phyloP scores from a whole-genome alignment of 495 filamentous ascomycete species.

The Monascus purpureus region DNA sequence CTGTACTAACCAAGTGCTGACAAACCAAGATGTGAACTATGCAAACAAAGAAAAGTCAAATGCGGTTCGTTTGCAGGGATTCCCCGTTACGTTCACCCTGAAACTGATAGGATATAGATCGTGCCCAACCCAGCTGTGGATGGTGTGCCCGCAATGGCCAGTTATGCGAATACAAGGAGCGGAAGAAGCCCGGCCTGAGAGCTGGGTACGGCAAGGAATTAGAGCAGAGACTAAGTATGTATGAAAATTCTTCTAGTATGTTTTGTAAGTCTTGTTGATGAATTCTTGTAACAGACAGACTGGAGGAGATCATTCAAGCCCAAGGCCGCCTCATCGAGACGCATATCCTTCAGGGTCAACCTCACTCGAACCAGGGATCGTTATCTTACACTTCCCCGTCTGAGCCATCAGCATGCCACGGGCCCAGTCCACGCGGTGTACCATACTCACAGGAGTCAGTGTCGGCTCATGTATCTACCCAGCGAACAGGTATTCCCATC shows the following conservation, averaged over 20 bases:
- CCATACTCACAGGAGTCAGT: constrained; percentile 26
- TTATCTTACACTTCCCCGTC: constrained; percentile 30
- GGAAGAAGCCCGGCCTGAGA: constrained; percentile 71
- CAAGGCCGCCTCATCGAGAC: constrained; percentile 35
- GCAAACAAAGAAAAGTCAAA: constrained; percentile 77
- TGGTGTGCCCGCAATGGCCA: constrained; percentile 76
- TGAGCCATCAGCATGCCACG: constrained; percentile 24
- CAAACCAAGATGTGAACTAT: constrained; percentile 52
- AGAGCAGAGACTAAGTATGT: constrained; percentile 55
- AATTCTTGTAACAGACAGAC: too few species aligned
- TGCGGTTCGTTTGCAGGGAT: constrained; percentile 50
- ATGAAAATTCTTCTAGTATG: too few species aligned
- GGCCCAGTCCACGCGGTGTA: constrained; percentile 21
- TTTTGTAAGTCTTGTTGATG: too few species aligned
- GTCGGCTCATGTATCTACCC: constrained; percentile 13
- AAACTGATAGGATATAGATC: constrained; percentile 30
- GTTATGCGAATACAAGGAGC: constrained; percentile 67
- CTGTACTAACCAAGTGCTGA: constrained; percentile 16
- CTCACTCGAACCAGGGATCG: constrained; percentile 10
- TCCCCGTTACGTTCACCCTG: not conserved
- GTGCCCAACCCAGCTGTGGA: constrained; percentile 70
- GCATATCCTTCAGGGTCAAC: constrained; percentile 29
- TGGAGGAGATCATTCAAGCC: constrained; percentile 33
- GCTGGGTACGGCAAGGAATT: constrained; percentile 82
- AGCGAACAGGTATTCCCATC: constrained; percentile 18